These are phyloP conservation scores for Ceratocystis harringtonii DNA, from an alignment of 2,329 filamentous ascomycete genomes.

Conservation along the genomic window DNA sequence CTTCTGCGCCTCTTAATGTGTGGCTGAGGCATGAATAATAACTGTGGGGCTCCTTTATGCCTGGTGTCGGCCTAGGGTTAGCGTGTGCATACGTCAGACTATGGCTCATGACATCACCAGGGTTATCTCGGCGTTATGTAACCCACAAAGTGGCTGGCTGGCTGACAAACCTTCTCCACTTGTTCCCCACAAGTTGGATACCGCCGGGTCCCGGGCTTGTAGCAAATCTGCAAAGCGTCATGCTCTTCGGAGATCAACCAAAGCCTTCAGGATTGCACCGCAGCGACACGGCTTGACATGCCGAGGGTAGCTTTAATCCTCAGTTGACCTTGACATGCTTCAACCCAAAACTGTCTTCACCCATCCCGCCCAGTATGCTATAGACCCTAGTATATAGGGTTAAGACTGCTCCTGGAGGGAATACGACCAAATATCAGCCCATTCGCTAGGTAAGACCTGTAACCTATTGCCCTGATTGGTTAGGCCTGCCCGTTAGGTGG, in stretches of 20 bases:
- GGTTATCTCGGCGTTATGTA: neutral
- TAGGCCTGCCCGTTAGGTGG: neutral
- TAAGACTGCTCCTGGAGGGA: neutral
- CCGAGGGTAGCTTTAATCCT: neutral
- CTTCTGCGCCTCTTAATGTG: neutral
- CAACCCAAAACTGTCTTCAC: neutral
- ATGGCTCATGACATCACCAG: neutral
- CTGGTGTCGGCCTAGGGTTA: neutral
- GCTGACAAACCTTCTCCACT: too few relatives aligned
- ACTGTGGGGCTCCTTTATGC: neutral
- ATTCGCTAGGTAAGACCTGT: neutral
- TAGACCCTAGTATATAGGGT: neutral
- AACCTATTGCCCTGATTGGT: neutral
- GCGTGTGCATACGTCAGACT: neutral
- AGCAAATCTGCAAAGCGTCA: too few relatives aligned
- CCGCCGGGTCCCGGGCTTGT: too few relatives aligned
- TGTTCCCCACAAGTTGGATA: too few relatives aligned
- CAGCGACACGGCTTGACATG: too few relatives aligned
- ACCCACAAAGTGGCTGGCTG: too few relatives aligned
- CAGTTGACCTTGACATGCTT: neutral
- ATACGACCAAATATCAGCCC: constrained; percentile 4
- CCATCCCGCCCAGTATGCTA: neutral
- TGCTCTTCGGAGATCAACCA: too few relatives aligned
- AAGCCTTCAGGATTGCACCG: too few relatives aligned
- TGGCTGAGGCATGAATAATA: constrained; percentile 3